Evolutionary conservation across 208 protist species (phyloP).

Genomic region (Trypanosoma rangeli): DNA sequence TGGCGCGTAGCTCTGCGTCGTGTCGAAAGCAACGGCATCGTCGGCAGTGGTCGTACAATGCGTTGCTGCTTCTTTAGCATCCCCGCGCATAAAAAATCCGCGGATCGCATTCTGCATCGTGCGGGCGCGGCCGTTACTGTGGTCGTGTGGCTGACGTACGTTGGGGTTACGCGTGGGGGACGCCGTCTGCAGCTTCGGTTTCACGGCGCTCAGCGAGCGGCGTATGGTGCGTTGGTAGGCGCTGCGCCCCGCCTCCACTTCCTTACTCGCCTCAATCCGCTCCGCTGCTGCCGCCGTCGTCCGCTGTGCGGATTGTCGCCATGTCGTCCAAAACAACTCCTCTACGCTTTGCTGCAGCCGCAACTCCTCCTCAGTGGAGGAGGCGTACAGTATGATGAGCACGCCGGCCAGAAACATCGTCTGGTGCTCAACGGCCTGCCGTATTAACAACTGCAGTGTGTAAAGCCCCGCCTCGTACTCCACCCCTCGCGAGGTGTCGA

Average conservation of each 20-base stretch:
- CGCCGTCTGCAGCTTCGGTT: not conserved
- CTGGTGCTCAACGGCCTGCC: conserved; percentile 7
- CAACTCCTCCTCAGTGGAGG: conserved; percentile 6
- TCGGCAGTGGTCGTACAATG: not conserved
- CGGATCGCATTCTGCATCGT: not conserved
- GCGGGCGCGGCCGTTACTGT: not conserved
- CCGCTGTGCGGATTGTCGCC: conserved; percentile 1
- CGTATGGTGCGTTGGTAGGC: conserved; percentile 27
- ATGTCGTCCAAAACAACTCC: conserved; percentile 19
- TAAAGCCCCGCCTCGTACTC: conserved; percentile 21
- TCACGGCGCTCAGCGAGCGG: not conserved
- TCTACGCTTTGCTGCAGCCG: conserved; percentile 10
- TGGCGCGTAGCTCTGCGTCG: not conserved
- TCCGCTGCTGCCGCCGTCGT: not conserved
- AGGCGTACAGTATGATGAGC: conserved; percentile 18
- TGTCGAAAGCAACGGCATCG: not conserved
- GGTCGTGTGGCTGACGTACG: not conserved
- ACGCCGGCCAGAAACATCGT: conserved; percentile 21
- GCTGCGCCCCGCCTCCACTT: conserved; percentile 10
- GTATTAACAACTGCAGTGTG: conserved; percentile 14
- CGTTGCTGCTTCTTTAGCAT: not conserved
- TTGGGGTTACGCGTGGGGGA: not conserved
- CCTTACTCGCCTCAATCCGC: not conserved
- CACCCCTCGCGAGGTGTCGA: conserved; percentile 6
- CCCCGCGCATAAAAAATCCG: not conserved